Evolutionary conservation across 2,329 filamentous ascomycete species (phyloP), one percentile per base, ranked within the genome.

Genomic region (Daldinia sp.): DNA sequence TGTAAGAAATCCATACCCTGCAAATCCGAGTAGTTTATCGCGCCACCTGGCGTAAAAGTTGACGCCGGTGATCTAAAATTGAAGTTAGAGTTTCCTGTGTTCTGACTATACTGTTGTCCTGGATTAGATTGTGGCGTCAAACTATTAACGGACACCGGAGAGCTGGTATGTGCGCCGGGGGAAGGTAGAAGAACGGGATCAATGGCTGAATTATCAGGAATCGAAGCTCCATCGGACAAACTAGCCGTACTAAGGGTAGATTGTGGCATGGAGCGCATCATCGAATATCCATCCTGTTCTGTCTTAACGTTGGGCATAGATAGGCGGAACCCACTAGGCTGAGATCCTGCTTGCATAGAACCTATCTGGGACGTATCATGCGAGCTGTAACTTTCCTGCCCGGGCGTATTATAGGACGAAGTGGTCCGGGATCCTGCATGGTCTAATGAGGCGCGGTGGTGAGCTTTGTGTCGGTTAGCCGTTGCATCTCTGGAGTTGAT

Each of bases 1-100:
- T 85, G 82, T 35, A 85, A 73, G 65, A 83, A 87, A 37, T 87
- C 85, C 78, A 87, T 82, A 13, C 78, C 77, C 69, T 84, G 83
- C 32, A 83, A 74, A 52, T 86, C 83, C 2, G 79, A 75, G 32
- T 82, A 82, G 35, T 80, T 77, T 21, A 73, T 70, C 21, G 61
- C 56, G 3, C 61, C 70, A 6, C 57, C 68, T 8, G 72, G 69
- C 1, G 71, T 72, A 51, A 77, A 79, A 0, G 75, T 71, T 9
- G 74, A 61, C 68, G 64, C 68, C 23, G 63, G 73, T 52, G 60
- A 72, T 63, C 45, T 74, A 5, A 72, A 54, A 21, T 70, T 71
- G 15, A 67, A 70, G 54, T 70, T 71, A 1, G 67, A 69, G 50
- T 65, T 71, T 6, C 70, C 51, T 8, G 43, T 53, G 50, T 41